Conservation (phyloP, 208 protist genomes). For the Trichomonas vaginalis region DNA sequence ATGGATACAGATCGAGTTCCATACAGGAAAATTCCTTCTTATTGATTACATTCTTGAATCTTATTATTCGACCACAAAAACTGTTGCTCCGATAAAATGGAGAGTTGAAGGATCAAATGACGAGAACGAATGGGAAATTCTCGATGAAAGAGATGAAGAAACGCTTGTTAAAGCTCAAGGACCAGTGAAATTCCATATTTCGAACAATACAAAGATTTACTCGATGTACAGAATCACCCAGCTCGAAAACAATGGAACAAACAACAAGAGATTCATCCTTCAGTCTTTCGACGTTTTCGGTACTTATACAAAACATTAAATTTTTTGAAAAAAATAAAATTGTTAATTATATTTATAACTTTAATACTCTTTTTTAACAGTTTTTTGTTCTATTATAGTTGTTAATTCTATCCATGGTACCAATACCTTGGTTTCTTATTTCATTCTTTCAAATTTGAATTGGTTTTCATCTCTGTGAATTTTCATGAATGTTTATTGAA, state of each 20-base stretch:
- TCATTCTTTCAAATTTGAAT: too few species aligned
- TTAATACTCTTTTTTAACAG: too few species aligned
- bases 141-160: background rate
- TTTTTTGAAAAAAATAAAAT: too few species aligned
- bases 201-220: background rate
- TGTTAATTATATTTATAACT: too few species aligned
- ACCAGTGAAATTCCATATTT: background rate
- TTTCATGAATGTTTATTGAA: too few species aligned
- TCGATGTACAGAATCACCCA: background rate
- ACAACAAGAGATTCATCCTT: background rate
- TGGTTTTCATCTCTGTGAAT: too few species aligned
- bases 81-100: background rate
- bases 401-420: too few species aligned
- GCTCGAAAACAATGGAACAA: background rate
- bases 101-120: background rate
- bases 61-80: background rate
- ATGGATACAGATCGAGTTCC: background rate
- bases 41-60: background rate
- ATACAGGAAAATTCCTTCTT: background rate
- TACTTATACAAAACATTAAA: background rate
- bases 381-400: too few species aligned
- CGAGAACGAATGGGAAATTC: background rate
- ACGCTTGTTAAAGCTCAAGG: background rate
- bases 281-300: background rate
- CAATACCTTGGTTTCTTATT: too few species aligned